Conservation (phyloP, 2,329 filamentous ascomycete genomes). For the Cladosporium phlei region DNA sequence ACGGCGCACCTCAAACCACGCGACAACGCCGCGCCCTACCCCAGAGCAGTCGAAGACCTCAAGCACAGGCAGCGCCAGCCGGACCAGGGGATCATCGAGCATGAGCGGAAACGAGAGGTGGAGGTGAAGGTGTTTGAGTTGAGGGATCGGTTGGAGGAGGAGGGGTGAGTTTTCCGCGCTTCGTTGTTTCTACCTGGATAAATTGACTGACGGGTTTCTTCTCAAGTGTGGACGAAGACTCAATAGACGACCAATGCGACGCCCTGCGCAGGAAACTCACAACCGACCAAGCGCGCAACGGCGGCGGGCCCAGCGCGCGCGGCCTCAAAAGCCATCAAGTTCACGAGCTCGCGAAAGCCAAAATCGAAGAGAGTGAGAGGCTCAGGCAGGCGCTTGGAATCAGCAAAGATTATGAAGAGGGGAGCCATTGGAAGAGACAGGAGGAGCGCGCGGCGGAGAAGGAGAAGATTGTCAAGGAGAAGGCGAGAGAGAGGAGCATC, state of each 20-base stretch:
- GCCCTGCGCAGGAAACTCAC: slow-evolving; percentile 61
- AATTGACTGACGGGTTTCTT: too few relatives aligned
- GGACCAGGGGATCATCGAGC: slow-evolving; percentile 87
- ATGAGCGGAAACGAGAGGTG: slow-evolving; percentile 84
- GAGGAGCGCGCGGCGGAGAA: slow-evolving; percentile 55
- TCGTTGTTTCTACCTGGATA: too few relatives aligned
- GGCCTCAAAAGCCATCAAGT: slow-evolving; percentile 87
- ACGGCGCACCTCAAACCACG: slow-evolving; percentile 81
- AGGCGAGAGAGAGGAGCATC: slow-evolving; percentile 1
- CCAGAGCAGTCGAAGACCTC: slow-evolving; percentile 56
- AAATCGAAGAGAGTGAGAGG: slow-evolving; percentile 91
- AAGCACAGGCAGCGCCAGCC: slow-evolving; percentile 77
- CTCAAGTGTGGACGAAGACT: slow-evolving; percentile 71
- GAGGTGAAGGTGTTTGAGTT: slow-evolving; percentile 93
- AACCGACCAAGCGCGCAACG: slow-evolving; percentile 50
- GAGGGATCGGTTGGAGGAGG: slow-evolving; percentile 85
- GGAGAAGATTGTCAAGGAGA: slow-evolving; percentile 8
- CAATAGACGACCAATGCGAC: slow-evolving; percentile 75
- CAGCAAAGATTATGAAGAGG: slow-evolving; percentile 77
- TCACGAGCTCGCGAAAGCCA: slow-evolving; percentile 91
- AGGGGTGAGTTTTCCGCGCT: slow-evolving; percentile 53
- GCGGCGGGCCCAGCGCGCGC: slow-evolving; percentile 40
- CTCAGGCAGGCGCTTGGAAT: slow-evolving; percentile 83
- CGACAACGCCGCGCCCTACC: slow-evolving; percentile 74
- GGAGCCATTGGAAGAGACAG: slow-evolving; percentile 77